Conservation (phyloP, 208 protist species). For the Trypanosoma melophagium region DNA sequence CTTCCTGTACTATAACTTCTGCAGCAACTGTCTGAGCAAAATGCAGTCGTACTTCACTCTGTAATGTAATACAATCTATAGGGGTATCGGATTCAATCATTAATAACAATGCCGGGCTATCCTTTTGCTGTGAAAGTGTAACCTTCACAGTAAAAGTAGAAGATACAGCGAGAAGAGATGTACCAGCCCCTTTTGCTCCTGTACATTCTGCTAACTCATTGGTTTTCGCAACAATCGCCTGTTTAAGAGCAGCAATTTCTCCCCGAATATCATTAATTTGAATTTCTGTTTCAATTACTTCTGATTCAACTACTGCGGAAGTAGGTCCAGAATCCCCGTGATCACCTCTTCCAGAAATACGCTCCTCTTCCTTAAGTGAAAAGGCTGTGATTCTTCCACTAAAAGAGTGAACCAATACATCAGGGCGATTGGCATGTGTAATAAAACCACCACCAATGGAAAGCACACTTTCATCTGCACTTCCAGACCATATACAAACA, state of each 20-base stretch:
- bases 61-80: conserved; percentile 51
- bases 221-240: conserved; percentile 37
- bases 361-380: conserved; percentile 43
- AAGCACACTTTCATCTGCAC: conserved; percentile 58
- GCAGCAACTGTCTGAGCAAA: conserved; percentile 49
- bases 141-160: conserved; percentile 64
- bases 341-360: conserved; percentile 24
- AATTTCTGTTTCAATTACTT: conserved; percentile 30
- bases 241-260: conserved; percentile 52
- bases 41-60: conserved; percentile 36
- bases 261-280: conserved; percentile 30
- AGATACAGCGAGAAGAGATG: conserved; percentile 50
- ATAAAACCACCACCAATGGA: conserved; percentile 66
- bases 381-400: conserved; percentile 75
- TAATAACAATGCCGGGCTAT: conserved; percentile 53
- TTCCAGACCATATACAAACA: conserved; percentile 45
- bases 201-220: conserved; percentile 40
- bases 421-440: conserved; percentile 30
- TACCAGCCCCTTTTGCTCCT: conserved; percentile 21
- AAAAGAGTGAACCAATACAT: conserved; percentile 74
- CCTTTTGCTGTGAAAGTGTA: conserved; percentile 46
- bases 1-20: conserved; percentile 32
- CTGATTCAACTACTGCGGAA: conserved; percentile 3
- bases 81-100: conserved; percentile 59
- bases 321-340: conserved; percentile 6